Evolutionary conservation across 164 flowering plant species (phyloP), one percentile per base, ranked within the genome.

Genomic region (Vitis amurensis): DNA sequence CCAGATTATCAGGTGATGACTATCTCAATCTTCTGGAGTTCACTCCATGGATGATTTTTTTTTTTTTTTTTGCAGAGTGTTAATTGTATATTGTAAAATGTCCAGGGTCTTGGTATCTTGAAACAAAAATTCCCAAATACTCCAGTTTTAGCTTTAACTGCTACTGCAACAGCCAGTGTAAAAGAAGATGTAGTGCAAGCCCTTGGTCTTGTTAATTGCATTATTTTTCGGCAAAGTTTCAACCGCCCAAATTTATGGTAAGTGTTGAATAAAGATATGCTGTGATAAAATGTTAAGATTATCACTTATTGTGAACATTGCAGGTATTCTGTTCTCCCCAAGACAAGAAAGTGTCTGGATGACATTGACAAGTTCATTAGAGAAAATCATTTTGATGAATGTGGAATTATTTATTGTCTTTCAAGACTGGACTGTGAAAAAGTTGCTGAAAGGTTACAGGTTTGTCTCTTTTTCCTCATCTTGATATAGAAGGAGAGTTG

Each of bases 171-270:
- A 58, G 91, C 94, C 27, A 92, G 92, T 84, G 99, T 96, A 9
- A 93, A 91, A 73, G 99, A 93, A 77, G 99, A 96, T 80, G 99
- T 96, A 74, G 98, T 96, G 76, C 98, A 87, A 80, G 99, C 99
- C 71, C 97, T 96, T 73, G 97, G 97, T 71, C 97, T 96, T 66
- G 85, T 77, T 55, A 85, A 96, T 72, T 96, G 99, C 81, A 80
- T 96, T 67, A 77, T 96, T 67, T 96, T 93, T 64, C 88, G 89
- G 49, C 99, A 96, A 81, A 96, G 98, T 86, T 96, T 96, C 70
- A 96, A 96, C 71, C 92, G 99, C 30, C 93, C 95, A 63, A 96
- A 96, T 82, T 80, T 96, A 75, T 73, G 88, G 99, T 92, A 73
- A 71, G 83, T 73, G 9, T 68, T 63, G 60, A 68, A 47, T 50